These are phyloP conservation scores for Cutaneotrichosporon mucoides DNA, from an alignment of 1,284 basidiomycete genomes.

Conservation along the genomic window DNA sequence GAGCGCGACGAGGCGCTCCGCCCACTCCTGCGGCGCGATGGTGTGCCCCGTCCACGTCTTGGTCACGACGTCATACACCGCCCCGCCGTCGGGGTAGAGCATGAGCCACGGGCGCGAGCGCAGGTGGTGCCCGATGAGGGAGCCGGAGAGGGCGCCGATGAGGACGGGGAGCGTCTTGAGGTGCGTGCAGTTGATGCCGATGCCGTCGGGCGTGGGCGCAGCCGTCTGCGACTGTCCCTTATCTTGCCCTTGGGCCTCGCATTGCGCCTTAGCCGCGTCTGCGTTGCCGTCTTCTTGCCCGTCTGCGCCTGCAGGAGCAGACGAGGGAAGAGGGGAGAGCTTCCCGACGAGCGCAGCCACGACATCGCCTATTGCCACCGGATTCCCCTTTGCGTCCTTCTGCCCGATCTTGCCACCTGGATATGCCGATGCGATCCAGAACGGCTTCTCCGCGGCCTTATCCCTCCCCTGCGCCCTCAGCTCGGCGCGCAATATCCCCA, in stretches of 20 bases:
- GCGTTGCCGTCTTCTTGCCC: too few relatives aligned
- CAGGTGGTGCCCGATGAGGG: not conserved
- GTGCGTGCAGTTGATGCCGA: constrained; percentile 70
- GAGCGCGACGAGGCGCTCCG: constrained; percentile 45
- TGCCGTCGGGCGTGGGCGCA: constrained; percentile 50
- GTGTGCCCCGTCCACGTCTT: constrained; percentile 52
- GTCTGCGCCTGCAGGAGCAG: too few relatives aligned
- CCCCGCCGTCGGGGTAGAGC: constrained; percentile 69
- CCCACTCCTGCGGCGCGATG: constrained; percentile 51
- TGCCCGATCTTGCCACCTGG: constrained; percentile 48
- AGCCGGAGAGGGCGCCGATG: constrained; percentile 41
- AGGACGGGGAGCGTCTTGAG: constrained; percentile 45
- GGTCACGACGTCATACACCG: constrained; percentile 55
- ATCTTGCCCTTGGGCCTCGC: too few relatives aligned
- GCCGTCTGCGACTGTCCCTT: not conserved
- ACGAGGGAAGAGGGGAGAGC: not conserved
- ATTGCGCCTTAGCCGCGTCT: too few relatives aligned
- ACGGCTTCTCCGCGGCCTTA: constrained; percentile 46
- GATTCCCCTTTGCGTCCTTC: constrained; percentile 51
- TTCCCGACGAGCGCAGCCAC: constrained; percentile 40
- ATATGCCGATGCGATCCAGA: constrained; percentile 73
- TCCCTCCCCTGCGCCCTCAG: constrained; percentile 11
- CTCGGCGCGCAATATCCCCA: constrained; percentile 50
- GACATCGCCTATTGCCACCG: constrained; percentile 40
- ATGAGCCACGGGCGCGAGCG: constrained; percentile 49